Percentiles rank a stretch among this genome's conserved stretches.
phyloP scores from a whole-genome alignment of 2,329 filamentous ascomycete species.

The Claviceps paspali region DNA sequence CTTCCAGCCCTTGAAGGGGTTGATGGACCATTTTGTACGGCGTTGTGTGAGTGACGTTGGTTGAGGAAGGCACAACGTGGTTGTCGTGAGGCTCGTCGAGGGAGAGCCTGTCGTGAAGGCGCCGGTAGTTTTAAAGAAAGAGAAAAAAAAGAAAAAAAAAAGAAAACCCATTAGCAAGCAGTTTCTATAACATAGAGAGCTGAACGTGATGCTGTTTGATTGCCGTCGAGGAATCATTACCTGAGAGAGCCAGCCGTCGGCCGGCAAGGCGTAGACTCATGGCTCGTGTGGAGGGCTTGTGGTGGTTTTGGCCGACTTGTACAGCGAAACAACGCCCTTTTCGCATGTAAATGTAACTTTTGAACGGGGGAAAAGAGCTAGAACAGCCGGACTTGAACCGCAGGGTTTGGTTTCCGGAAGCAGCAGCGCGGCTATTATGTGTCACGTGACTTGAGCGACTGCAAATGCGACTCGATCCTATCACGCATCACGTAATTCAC shows the following conservation, averaged over 20 bases:
- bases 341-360: neutral
- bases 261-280: conserved; percentile 55
- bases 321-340: neutral
- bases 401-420: neutral
- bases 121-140: too few species aligned
- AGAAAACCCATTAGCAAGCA: neutral
- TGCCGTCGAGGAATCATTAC: too few species aligned
- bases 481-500: too few species aligned
- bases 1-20: conserved; percentile 21
- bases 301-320: neutral
- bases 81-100: conserved; percentile 1
- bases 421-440: too few species aligned
- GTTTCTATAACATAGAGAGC: too few species aligned
- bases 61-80: conserved; percentile 1
- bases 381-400: conserved; percentile 14
- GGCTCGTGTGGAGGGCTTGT: conserved; percentile 8
- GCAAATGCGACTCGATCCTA: too few species aligned
- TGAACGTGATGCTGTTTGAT: too few species aligned
- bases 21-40: conserved; percentile 29
- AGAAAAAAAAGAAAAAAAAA: neutral
- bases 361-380: too few species aligned
- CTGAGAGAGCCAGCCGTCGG: conserved; percentile 42
- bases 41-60: conserved; percentile 11
- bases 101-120: conserved; percentile 6
- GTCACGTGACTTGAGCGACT: neutral